Evolutionary conservation across 768 basidiomycete species (phyloP).

Genomic region (Melanogaster broomeanus): DNA sequence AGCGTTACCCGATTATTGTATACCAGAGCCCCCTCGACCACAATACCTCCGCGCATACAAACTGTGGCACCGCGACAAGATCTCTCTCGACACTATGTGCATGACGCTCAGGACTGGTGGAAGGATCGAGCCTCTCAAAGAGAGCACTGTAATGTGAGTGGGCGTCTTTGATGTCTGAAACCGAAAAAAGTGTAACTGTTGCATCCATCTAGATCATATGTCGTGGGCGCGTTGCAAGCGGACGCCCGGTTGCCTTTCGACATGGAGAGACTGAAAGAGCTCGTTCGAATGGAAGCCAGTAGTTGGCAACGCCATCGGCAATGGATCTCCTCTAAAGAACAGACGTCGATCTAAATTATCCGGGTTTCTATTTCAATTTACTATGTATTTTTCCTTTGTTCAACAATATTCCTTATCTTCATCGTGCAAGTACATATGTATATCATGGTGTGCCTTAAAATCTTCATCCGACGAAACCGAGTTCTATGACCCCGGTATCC

Average conservation of each 20-base stretch:
- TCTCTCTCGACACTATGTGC: conserved; percentile 42
- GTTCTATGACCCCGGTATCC: no score
- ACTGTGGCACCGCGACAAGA: conserved; percentile 40
- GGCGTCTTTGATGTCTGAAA: background rate
- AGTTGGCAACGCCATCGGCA: conserved; percentile 44
- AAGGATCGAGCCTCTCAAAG: conserved; percentile 41
- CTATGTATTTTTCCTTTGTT: no score
- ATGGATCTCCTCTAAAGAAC: conserved; percentile 35
- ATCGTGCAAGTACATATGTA: no score
- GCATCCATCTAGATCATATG: conserved; percentile 38
- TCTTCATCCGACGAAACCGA: no score
- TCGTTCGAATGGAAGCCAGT: conserved; percentile 41
- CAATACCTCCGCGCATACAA: conserved; percentile 47
- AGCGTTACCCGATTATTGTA: conserved; percentile 24
- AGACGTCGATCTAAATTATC: background rate
- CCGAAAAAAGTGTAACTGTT: background rate
- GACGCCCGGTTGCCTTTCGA: conserved; percentile 40
- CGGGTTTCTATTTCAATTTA: background rate
- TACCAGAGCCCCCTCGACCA: conserved; percentile 30
- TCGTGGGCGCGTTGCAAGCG: conserved; percentile 42
- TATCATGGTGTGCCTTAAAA: no score
- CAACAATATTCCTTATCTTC: no score
- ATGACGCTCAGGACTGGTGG: conserved; percentile 32
- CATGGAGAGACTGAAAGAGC: conserved; percentile 32
- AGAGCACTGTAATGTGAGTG: conserved; percentile 49